Evolutionary conservation across 306 rosid species (phyloP).

Genomic region (Medicago arabica): DNA sequence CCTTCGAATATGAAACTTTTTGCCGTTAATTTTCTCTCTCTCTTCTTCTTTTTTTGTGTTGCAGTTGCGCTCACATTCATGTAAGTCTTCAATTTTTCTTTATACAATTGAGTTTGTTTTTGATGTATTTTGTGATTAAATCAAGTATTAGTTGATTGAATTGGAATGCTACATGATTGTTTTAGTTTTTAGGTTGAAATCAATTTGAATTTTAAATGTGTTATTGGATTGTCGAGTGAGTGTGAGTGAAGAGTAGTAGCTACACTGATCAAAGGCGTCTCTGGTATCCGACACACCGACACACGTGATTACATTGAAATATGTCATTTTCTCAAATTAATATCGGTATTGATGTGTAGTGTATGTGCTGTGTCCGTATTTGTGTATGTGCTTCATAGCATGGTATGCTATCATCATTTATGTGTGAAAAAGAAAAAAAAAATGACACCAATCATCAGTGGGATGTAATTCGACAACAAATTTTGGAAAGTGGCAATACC

Average conservation of each 20-base stretch:
- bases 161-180: conserved; percentile 15
- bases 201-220: not conserved
- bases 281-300: no score
- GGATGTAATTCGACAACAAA: conserved; percentile 3
- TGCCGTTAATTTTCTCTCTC: conserved; percentile 57
- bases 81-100: conserved; percentile 59
- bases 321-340: no score
- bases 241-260: not conserved
- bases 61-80: conserved; percentile 59
- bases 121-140: no score
- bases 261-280: no score
- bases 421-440: no score
- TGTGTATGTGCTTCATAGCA: not conserved
- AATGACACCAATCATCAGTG: not conserved
- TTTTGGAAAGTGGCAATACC: not conserved
- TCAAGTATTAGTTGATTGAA: conserved; percentile 9
- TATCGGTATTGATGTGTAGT: no score
- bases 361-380: no score
- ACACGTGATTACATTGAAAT: no score
- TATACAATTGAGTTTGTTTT: no score
- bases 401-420: not conserved
- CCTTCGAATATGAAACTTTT: conserved; percentile 62
- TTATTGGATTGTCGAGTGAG: not conserved
- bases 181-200: conserved; percentile 15
- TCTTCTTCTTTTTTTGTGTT: conserved; percentile 58